Percentiles rank a stretch among this genome's conserved stretches.
These are phyloP conservation scores for Dissophora ornata DNA, from an alignment of 192 early-diverging fungal genomes.

Conservation along the genomic window DNA sequence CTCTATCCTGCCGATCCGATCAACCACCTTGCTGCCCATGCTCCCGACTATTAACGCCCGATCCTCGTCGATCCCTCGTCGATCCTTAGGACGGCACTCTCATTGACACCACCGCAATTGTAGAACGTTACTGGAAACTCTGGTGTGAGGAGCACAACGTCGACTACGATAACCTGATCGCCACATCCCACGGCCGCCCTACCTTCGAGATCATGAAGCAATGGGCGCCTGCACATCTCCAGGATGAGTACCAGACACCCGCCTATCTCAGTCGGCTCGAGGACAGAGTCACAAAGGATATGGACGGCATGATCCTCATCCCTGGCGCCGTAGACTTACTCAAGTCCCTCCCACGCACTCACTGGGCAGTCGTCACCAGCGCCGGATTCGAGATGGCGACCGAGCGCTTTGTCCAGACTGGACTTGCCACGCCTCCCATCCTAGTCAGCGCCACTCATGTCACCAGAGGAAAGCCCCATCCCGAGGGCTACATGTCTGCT, in stretches of 20 bases:
- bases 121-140: slow-evolving; percentile 59
- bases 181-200: slow-evolving; percentile 61
- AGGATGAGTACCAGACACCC: slow-evolving; percentile 22
- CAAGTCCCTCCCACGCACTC: slow-evolving; percentile 17
- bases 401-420: slow-evolving; percentile 51
- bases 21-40: too few species aligned
- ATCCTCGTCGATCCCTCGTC: too few species aligned
- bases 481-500: slow-evolving; percentile 56
- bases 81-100: slow-evolving; percentile 58
- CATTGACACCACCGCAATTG: slow-evolving; percentile 62
- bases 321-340: slow-evolving; percentile 56
- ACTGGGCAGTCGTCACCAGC: slow-evolving; percentile 59
- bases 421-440: slow-evolving; percentile 42
- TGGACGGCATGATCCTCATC: slow-evolving; percentile 59
- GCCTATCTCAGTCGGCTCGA: slow-evolving; percentile 24
- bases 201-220: slow-evolving; percentile 60
- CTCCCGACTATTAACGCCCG: background rate
- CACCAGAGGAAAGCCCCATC: slow-evolving; percentile 53
- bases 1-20: too few species aligned
- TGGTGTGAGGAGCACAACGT: slow-evolving; percentile 56
- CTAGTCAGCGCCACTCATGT: slow-evolving; percentile 48
- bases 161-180: slow-evolving; percentile 44
- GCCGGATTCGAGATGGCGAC: slow-evolving; percentile 59
- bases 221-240: slow-evolving; percentile 51
- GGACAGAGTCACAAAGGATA: slow-evolving; percentile 26